Conservation (phyloP, 805 yeast species). For the Kodamaea restingae region DNA sequence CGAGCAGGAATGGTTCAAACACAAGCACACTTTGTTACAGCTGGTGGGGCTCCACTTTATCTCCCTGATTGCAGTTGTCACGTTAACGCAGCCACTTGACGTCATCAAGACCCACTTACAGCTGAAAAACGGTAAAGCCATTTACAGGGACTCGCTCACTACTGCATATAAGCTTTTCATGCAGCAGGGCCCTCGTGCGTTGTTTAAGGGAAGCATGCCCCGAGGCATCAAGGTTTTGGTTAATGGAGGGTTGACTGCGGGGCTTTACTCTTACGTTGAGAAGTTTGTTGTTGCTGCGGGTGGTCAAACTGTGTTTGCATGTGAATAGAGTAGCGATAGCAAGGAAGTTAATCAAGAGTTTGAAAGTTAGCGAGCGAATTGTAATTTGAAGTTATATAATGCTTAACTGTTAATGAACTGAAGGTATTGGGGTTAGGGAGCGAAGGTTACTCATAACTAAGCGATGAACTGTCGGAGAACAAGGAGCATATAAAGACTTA, state of each 20-base stretch:
- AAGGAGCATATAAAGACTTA: too few relatives aligned
- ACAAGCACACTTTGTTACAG: conserved; percentile 36
- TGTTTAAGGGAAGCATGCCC: conserved; percentile 46
- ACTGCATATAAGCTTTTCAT: conserved; percentile 33
- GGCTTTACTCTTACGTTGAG: conserved; percentile 58
- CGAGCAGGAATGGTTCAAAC: conserved; percentile 42
- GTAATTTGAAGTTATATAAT: too few relatives aligned
- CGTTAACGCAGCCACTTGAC: conserved; percentile 83
- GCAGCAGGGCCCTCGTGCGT: conserved; percentile 28
- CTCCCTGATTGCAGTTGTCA: conserved; percentile 70
- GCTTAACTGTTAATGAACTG: too few relatives aligned
- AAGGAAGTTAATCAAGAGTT: too few relatives aligned
- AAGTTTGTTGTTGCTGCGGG: conserved; percentile 38
- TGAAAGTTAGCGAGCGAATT: not conserved
- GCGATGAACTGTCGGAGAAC: too few relatives aligned
- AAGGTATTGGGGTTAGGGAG: too few relatives aligned
- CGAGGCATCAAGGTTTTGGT: conserved; percentile 66
- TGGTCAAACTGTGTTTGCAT: conserved; percentile 30
- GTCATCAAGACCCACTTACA: conserved; percentile 83
- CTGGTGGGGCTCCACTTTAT: conserved; percentile 51
- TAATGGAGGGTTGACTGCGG: conserved; percentile 66
- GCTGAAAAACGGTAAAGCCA: conserved; percentile 56
- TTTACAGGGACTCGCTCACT: conserved; percentile 60
- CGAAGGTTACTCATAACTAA: too few relatives aligned
- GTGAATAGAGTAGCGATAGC: too few relatives aligned